These are phyloP conservation scores for Brassica rapa DNA, from an alignment of 345 rosid genomes.

Conservation along the genomic window DNA sequence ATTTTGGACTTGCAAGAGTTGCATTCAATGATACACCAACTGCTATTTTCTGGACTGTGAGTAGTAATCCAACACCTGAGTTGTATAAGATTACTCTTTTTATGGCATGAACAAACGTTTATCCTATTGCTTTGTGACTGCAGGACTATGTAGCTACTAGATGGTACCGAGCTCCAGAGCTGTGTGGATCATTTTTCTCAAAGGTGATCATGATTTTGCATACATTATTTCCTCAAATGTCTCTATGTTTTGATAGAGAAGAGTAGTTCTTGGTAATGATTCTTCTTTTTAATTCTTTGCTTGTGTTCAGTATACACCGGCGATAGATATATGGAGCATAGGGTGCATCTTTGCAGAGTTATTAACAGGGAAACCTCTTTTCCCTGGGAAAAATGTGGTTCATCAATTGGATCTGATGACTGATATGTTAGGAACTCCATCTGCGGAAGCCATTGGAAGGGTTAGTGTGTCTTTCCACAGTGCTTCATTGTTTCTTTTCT, in stretches of 20 bases:
- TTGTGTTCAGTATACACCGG: not conserved
- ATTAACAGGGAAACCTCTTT: not conserved
- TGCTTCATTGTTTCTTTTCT: not conserved
- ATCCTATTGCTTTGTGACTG: not conserved
- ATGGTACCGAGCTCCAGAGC: not conserved
- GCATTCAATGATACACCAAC: not conserved
- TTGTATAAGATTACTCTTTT: not conserved
- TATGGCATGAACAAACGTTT: not conserved
- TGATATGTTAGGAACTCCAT: not conserved
- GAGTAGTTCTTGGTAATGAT: not conserved
- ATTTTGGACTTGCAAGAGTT: not conserved
- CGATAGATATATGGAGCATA: not conserved
- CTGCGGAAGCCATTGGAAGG: constrained; percentile 1
- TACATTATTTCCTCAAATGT: too few species aligned
- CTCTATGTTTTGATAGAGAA: too few species aligned
- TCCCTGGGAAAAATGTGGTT: not conserved
- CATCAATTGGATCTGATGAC: constrained; percentile 2
- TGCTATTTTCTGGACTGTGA: not conserved
- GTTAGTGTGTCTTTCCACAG: not conserved
- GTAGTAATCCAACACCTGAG: not conserved
- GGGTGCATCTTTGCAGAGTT: not conserved
- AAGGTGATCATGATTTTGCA: not conserved
- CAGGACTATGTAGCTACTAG: not conserved
- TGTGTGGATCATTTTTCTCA: not conserved
- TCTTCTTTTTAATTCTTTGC: not conserved